Conservation (phyloP, 1,284 basidiomycete species). For the Sparassis latifolia region DNA sequence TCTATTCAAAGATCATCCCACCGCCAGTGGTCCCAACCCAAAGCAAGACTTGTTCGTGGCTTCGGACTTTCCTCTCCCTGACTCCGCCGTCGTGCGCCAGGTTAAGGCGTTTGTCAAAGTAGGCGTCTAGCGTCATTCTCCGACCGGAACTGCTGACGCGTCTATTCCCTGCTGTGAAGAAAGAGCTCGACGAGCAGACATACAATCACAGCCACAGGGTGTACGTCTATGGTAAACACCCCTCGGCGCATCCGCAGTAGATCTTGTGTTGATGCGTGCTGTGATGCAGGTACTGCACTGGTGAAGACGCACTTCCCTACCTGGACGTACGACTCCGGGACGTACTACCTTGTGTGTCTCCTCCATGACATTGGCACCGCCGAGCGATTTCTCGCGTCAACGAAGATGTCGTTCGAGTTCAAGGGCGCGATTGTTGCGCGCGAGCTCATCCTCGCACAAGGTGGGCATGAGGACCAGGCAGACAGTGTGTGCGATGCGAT, state of each 20-base stretch:
- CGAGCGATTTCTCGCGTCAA: constrained; percentile 40
- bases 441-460: constrained; percentile 38
- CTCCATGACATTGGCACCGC: constrained; percentile 54
- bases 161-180: constrained; percentile 19
- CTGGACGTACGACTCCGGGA: constrained; percentile 42
- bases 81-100: constrained; percentile 34
- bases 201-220: constrained; percentile 48
- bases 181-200: constrained; percentile 41
- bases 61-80: constrained; percentile 38
- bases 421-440: constrained; percentile 50
- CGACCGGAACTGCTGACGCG: not conserved
- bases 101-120: constrained; percentile 39
- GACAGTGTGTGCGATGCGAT: constrained; percentile 54
- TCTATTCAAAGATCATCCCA: constrained; percentile 42
- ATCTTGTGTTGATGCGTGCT: not conserved
- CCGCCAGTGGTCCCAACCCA: constrained; percentile 37
- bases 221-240: constrained; percentile 38
- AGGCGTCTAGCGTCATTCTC: constrained; percentile 1
- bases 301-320: constrained; percentile 42
- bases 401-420: constrained; percentile 56
- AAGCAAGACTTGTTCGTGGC: constrained; percentile 38
- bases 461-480: constrained; percentile 44
- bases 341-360: constrained; percentile 46
- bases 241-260: not conserved
- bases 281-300: constrained; percentile 34